Evolutionary conservation across 2,329 filamentous ascomycete genomes (phyloP), one percentile per base, ranked within the genome.

Genomic region (Ambrosiella cleistominuta): DNA sequence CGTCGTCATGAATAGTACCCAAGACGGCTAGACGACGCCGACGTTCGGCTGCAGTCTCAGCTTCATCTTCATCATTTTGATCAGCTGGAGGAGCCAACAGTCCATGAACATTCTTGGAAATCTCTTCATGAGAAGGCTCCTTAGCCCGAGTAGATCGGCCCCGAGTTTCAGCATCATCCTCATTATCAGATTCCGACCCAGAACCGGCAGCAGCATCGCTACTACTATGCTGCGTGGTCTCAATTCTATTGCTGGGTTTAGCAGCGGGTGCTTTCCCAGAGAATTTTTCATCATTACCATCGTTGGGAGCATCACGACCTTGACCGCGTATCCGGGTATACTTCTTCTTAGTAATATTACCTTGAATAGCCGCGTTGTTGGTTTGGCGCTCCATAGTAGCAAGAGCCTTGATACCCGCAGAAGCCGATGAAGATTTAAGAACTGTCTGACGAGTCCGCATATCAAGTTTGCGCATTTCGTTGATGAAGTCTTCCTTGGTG

Each of bases 401-500:
- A 15, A 75, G 65, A 4, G 68, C 70, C 12, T 45, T 45, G 63
- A 79, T 66, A 0, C 69, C 70, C 3, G 70, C 68, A 0, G 76
- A 71, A 1, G 75, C 76, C 4, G 66, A 69, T 0, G 76, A 79
- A 58, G 73, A 71, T 42, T 78, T 74, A 3, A 80, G 70, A 1
- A 80, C 73, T 60, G 79, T 75, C 40, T 71, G 72, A 5, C 77
- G 76, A 12, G 82, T 80, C 65, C 80, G 80, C 27, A 79, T 78
- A 66, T 91, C 85, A 61, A 91, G 74, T 62, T 81, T 79, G 62
- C 82, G 80, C 65, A 93, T 82, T 66, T 88, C 81, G 52, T 77
- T 74, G 61, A 93, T 81, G 66, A 93, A 91, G 65, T 89, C 85
- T 3, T 83, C 80, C 70, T 90, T 90, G 62, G 78, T 89, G 79